Evolutionary conservation across 257 asterid genomes (phyloP), one percentile per base, ranked within the genome.

Genomic region (Solanum virginianum): DNA sequence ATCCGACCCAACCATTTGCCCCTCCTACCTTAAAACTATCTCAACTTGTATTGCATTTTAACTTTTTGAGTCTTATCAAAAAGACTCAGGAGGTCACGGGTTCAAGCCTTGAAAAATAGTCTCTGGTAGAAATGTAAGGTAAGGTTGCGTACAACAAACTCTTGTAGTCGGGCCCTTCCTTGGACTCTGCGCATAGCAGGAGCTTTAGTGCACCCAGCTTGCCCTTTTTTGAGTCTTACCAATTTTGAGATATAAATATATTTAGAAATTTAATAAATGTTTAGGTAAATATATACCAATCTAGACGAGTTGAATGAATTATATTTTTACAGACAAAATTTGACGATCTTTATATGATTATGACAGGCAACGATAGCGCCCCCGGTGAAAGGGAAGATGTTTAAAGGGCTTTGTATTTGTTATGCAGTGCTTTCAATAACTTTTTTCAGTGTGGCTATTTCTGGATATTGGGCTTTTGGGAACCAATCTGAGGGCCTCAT

Each of bases 381-480:
- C 2, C 99, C 99, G 0, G 98, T 94, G 54, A 94, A 86, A 82
- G 98, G 99, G n/a, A 94, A 96, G 91, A 96, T 96, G 97, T 94
- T 94, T 81, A 96, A 95, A 85, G 99, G 97, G 80, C 92, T 94
- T 4, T 92, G 94, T 80, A 84, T 96, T 82, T 96, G 99, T 86
- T 96, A 96, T 71, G 62, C 93, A 15, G 90, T 94, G 4, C 91
- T 93, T 6, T 51, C 86, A 9, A 36, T 85, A 6, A 94, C 99
- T 20, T 96, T 94, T 89, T 95, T 90, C 89, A 91, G 95, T 57
- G 99, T 96, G 22, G 91, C 98, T 0, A 90, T 96, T 88, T 92
- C 99, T 41, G 98, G 99, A 12, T 96, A 96, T 49, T 95, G 98
- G 98, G 97, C 98, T 12, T 96, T 96, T 85, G 98, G 99, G 16